These are phyloP conservation scores for Meyerozyma carpophila DNA, from an alignment of 1,139 yeast species.

Conservation along the genomic window DNA sequence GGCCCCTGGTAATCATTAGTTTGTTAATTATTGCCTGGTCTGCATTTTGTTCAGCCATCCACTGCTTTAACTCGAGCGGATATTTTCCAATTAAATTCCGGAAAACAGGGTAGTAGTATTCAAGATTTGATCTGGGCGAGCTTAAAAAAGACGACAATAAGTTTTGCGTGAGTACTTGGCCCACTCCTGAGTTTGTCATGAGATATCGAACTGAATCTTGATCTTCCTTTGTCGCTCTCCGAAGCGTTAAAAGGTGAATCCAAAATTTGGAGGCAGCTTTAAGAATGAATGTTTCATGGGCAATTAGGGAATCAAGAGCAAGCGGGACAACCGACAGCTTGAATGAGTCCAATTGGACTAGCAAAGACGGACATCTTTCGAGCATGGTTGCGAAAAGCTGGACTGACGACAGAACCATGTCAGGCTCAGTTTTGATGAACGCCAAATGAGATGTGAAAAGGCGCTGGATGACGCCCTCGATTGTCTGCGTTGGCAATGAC, in stretches of 20 bases:
- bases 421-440: slow-evolving; percentile 46
- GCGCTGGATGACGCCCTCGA: slow-evolving; percentile 20
- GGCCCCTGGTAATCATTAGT: slow-evolving; percentile 60
- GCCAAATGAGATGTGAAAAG: slow-evolving; percentile 28
- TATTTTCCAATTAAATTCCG: slow-evolving; percentile 49
- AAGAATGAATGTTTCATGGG: slow-evolving; percentile 62
- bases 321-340: slow-evolving; percentile 33
- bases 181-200: slow-evolving; percentile 31
- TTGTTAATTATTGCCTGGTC: slow-evolving; percentile 44
- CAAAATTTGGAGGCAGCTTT: slow-evolving; percentile 63
- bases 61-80: slow-evolving; percentile 40
- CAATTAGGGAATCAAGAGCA: slow-evolving; percentile 40
- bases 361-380: slow-evolving; percentile 45
- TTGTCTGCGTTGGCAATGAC: slow-evolving; percentile 22
- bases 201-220: slow-evolving; percentile 29
- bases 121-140: slow-evolving; percentile 60
- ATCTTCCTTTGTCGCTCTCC: slow-evolving; percentile 48
- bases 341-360: slow-evolving; percentile 32
- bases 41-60: slow-evolving; percentile 21
- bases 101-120: slow-evolving; percentile 50
- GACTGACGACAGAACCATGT: slow-evolving; percentile 43
- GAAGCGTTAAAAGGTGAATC: slow-evolving; percentile 50
- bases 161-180: slow-evolving; percentile 26
- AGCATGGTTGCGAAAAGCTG: slow-evolving; percentile 41
- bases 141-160: slow-evolving; percentile 33